These are phyloP conservation scores for Colletotrichum tanaceti DNA, from an alignment of 2,329 filamentous ascomycete species.

Conservation along the genomic window DNA sequence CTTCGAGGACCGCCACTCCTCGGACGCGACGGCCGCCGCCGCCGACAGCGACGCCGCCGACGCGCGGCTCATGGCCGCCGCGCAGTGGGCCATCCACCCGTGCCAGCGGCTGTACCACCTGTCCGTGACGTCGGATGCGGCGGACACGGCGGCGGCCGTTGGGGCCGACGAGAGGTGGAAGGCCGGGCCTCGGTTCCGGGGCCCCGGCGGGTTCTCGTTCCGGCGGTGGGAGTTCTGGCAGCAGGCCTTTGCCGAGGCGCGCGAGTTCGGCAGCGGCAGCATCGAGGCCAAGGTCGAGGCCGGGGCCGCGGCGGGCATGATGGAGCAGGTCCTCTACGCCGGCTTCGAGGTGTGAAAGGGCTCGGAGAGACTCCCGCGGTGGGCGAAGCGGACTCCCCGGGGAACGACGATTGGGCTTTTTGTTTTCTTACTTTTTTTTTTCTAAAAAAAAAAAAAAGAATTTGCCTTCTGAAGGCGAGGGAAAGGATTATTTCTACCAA, in stretches of 20 bases:
- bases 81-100: slow-evolving; percentile 35
- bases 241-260: slow-evolving; percentile 33
- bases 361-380: too few relatives aligned
- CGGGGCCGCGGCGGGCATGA: slow-evolving; percentile 54
- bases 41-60: slow-evolving; percentile 22
- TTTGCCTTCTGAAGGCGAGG: too few relatives aligned
- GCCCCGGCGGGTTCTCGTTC: slow-evolving; percentile 31
- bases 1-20: slow-evolving; percentile 37
- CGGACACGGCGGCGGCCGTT: too few relatives aligned
- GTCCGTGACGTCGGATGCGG: slow-evolving; percentile 19
- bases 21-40: too few relatives aligned
- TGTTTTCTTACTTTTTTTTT: too few relatives aligned
- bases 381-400: not conserved
- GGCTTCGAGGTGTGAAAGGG: slow-evolving; percentile 24
- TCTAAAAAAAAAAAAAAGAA: too few relatives aligned
- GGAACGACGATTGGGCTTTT: too few relatives aligned
- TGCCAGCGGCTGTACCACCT: slow-evolving; percentile 38
- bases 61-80: slow-evolving; percentile 31
- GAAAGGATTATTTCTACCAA: too few relatives aligned
- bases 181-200: slow-evolving; percentile 24
- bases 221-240: slow-evolving; percentile 40
- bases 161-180: slow-evolving; percentile 3
- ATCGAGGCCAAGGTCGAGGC: slow-evolving; percentile 55
- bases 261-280: slow-evolving; percentile 32
- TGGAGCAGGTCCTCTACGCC: slow-evolving; percentile 45